These are phyloP conservation scores for Mallotus repandus DNA, from an alignment of 441 rosid genomes.

Conservation along the genomic window DNA sequence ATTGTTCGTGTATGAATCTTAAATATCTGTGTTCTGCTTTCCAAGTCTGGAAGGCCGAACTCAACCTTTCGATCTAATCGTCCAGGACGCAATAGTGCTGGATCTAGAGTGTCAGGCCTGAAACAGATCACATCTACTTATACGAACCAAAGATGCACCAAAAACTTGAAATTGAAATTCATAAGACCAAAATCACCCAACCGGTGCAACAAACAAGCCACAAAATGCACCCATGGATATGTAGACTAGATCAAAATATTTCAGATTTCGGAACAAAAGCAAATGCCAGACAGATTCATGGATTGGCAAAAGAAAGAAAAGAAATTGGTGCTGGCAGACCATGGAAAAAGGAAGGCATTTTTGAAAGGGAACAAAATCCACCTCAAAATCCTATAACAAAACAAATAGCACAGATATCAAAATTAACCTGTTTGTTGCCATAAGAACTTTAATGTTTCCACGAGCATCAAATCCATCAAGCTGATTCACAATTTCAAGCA, in stretches of 20 bases:
- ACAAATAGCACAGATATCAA: not conserved
- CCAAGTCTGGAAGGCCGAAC: conserved; percentile 87
- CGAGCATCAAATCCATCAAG: conserved; percentile 97
- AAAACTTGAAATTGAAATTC: not conserved
- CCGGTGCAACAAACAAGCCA: not conserved
- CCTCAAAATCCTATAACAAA: too few relatives aligned
- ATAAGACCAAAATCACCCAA: not conserved
- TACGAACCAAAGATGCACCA: not conserved
- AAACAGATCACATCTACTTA: conserved; percentile 5
- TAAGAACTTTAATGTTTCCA: conserved; percentile 90
- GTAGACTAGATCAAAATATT: too few relatives aligned
- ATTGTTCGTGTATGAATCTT: conserved; percentile 89
- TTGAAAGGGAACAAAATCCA: not conserved
- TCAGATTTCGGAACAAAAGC: too few relatives aligned
- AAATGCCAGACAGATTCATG: not conserved
- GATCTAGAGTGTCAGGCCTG: conserved; percentile 92
- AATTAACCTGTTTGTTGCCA: conserved; percentile 85
- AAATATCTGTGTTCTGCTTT: conserved; percentile 81
- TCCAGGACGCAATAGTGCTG: conserved; percentile 86
- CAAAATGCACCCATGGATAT: not conserved
- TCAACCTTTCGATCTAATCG: conserved; percentile 90
- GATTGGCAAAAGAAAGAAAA: not conserved
- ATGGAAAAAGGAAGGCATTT: not conserved
- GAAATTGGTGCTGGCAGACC: not conserved
- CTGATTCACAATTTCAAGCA: conserved; percentile 95